These are phyloP conservation scores for Panaeolus papilionaceus DNA, from an alignment of 768 basidiomycete species.

Conservation along the genomic window DNA sequence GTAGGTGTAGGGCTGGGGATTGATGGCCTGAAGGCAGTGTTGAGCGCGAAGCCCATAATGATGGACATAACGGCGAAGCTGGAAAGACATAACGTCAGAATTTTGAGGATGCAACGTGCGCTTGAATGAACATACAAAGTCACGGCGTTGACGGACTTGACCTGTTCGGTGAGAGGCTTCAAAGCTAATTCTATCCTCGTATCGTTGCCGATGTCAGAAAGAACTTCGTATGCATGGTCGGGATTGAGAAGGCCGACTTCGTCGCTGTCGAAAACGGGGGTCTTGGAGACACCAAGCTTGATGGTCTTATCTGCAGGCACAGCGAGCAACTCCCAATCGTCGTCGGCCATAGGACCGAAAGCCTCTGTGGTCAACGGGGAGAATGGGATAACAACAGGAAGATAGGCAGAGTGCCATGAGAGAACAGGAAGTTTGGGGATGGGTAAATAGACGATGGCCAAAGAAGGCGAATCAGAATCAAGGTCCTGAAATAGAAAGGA, in stretches of 20 bases:
- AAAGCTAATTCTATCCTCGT: conserved; percentile 41
- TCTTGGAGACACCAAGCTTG: conserved; percentile 40
- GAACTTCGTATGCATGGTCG: conserved; percentile 46
- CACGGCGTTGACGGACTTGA: conserved; percentile 61
- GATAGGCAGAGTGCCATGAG: conserved; percentile 52
- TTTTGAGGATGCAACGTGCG: conserved; percentile 20
- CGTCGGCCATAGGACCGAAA: conserved; percentile 39
- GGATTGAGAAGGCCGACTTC: conserved; percentile 50
- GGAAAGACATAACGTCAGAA: conserved; percentile 21
- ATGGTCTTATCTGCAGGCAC: conserved; percentile 49
- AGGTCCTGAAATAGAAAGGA: conserved; percentile 43
- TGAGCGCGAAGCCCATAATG: conserved; percentile 66
- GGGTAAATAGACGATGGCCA: conserved; percentile 75
- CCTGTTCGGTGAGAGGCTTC: conserved; percentile 47
- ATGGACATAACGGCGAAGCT: conserved; percentile 76
- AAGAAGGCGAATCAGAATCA: conserved; percentile 53
- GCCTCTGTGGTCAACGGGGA: conserved; percentile 26
- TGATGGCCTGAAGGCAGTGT: conserved; percentile 49
- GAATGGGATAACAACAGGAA: conserved; percentile 60
- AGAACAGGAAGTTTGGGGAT: conserved; percentile 44
- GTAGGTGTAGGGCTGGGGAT: conserved; percentile 42
- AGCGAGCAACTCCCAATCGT: conserved; percentile 49
- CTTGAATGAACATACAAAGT: conserved; percentile 60
- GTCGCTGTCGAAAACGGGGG: conserved; percentile 53
- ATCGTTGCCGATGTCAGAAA: conserved; percentile 49